These are phyloP conservation scores for Penicillium fuscoglaucum DNA, from an alignment of 2,329 filamentous ascomycete genomes.

Conservation along the genomic window DNA sequence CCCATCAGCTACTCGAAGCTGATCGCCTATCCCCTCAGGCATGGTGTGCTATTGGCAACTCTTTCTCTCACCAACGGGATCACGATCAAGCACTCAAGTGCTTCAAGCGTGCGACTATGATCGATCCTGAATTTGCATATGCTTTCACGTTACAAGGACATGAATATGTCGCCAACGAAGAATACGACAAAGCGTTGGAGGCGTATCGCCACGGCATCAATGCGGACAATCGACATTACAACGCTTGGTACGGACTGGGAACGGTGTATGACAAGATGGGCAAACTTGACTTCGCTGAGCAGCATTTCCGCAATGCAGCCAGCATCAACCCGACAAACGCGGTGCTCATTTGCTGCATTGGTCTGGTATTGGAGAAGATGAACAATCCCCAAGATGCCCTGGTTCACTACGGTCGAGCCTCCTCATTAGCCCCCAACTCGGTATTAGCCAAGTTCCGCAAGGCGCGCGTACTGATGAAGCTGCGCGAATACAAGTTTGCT, in stretches of 20 bases:
- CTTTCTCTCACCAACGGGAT: constrained; percentile 86
- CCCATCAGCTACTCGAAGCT: constrained; percentile 83
- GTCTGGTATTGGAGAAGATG: constrained; percentile 83
- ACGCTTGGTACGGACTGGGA: constrained; percentile 92
- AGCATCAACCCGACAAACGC: constrained; percentile 92
- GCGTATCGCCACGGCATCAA: constrained; percentile 84
- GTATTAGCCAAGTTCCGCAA: constrained; percentile 90
- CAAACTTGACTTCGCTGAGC: constrained; percentile 85
- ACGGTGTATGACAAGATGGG: constrained; percentile 85
- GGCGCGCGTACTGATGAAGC: constrained; percentile 77
- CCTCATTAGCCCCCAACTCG: constrained; percentile 75
- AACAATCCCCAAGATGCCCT: constrained; percentile 78
- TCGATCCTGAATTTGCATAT: constrained; percentile 89
- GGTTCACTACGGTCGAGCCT: constrained; percentile 77
- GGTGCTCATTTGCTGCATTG: constrained; percentile 89
- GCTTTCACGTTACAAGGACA: constrained; percentile 95
- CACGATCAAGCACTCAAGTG: constrained; percentile 93
- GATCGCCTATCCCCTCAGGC: constrained; percentile 89
- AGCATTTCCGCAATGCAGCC: constrained; percentile 85
- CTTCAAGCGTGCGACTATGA: constrained; percentile 89
- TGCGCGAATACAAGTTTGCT: constrained; percentile 69
- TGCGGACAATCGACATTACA: constrained; percentile 88
- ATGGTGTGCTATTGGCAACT: constrained; percentile 94
- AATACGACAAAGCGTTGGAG: constrained; percentile 89
- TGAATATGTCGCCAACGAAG: constrained; percentile 92